These are phyloP conservation scores for Ceratocystiopsis minuta DNA, from an alignment of 2,329 filamentous ascomycete genomes.

Conservation along the genomic window DNA sequence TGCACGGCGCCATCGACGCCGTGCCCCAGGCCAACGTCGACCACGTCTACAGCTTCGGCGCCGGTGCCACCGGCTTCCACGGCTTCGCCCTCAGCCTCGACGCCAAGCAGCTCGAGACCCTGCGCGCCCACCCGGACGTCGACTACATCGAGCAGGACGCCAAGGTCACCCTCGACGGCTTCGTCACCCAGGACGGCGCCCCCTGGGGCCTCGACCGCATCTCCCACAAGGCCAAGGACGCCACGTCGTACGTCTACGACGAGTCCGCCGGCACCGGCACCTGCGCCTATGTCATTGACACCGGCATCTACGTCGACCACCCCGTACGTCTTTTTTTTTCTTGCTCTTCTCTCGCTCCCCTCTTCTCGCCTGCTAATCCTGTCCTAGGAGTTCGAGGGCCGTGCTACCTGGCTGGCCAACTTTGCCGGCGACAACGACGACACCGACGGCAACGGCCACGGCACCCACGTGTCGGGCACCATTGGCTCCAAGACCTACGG, in stretches of 20 bases:
- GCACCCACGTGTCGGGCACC: slow-evolving; percentile 97
- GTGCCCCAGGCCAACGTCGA: slow-evolving; percentile 82
- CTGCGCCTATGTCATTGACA: slow-evolving; percentile 97
- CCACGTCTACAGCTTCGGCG: slow-evolving; percentile 89
- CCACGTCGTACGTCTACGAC: slow-evolving; percentile 96
- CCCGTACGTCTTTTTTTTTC: slow-evolving; percentile 23
- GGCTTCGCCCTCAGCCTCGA: slow-evolving; percentile 68
- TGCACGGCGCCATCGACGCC: slow-evolving; percentile 72
- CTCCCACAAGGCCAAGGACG: slow-evolving; percentile 86
- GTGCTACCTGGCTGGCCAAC: slow-evolving; percentile 93
- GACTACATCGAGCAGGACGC: slow-evolving; percentile 29
- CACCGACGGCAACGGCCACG: slow-evolving; percentile 90
- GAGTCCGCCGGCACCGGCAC: slow-evolving; percentile 87
- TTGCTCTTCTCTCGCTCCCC: no score
- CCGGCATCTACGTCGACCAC: slow-evolving; percentile 82
- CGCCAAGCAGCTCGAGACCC: slow-evolving; percentile 77
- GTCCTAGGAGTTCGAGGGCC: slow-evolving; percentile 67
- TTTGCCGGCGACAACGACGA: slow-evolving; percentile 73
- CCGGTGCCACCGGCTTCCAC: slow-evolving; percentile 62
- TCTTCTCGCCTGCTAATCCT: no score
- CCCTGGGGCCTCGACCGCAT: slow-evolving; percentile 99
- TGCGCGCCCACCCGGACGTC: slow-evolving; percentile 90
- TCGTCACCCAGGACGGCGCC: slow-evolving; percentile 60
- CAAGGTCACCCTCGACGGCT: neutral
- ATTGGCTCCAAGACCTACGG: slow-evolving; percentile 97